Percentiles rank a stretch among this genome's conserved stretches.
phyloP scores from a whole-genome alignment of 257 asterid genomes.

The Gentiana straminea region DNA sequence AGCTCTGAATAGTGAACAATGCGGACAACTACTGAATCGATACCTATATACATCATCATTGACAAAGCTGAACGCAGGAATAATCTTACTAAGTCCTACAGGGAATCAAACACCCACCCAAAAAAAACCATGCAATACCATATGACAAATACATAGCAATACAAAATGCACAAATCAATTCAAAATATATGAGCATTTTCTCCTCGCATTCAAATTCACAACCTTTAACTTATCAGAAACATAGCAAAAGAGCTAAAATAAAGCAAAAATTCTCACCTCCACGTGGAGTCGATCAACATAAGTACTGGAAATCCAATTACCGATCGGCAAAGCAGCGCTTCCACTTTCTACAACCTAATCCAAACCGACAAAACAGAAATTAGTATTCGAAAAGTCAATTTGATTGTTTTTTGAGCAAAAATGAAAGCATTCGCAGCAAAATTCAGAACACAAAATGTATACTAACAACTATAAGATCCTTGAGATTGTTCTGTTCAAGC shows the following conservation, averaged over 20 bases:
- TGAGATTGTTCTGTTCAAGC: slow-evolving; percentile 67
- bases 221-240: not conserved
- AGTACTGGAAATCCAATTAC: slow-evolving; percentile 79
- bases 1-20: too few species aligned
- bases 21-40: too few species aligned
- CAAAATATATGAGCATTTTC: too few species aligned
- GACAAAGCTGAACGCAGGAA: too few species aligned
- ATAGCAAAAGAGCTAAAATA: not conserved
- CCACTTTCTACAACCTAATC: slow-evolving; percentile 88
- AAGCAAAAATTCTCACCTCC: slow-evolving; percentile 41
- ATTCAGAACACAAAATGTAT: not conserved
- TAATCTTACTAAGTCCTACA: too few species aligned
- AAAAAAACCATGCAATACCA: too few species aligned
- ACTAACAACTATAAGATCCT: slow-evolving; percentile 69
- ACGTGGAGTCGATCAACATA: slow-evolving; percentile 80
- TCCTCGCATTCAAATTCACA: too few species aligned
- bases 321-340: slow-evolving; percentile 68
- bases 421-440: not conserved
- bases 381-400: not conserved
- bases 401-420: not conserved
- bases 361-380: not conserved
- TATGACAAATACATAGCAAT: too few species aligned
- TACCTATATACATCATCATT: too few species aligned
- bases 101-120: too few species aligned
- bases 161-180: too few species aligned